Conservation (phyloP, 495 filamentous ascomycete species). For the Penicillium nucicola region DNA sequence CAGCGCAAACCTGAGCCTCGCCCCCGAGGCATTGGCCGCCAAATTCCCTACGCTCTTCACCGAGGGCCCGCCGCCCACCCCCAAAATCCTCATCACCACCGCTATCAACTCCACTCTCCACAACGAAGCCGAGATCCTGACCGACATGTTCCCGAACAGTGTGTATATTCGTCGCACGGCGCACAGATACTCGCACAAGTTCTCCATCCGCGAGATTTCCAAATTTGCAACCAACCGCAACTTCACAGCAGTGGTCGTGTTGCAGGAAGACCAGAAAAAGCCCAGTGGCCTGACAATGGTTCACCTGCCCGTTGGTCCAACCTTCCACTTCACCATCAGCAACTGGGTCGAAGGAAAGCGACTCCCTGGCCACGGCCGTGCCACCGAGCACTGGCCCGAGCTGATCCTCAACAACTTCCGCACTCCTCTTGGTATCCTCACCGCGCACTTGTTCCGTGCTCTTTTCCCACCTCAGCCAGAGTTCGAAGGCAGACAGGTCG, state of each 20-base stretch:
- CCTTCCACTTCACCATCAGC: constrained; percentile 79
- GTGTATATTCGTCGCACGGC: constrained; percentile 81
- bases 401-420: constrained; percentile 94
- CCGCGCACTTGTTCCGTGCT: constrained; percentile 77
- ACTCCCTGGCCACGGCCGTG: constrained; percentile 81
- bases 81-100: constrained; percentile 90
- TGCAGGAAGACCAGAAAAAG: constrained; percentile 82
- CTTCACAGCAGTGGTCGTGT: constrained; percentile 75
- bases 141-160: constrained; percentile 78
- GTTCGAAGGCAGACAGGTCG: constrained; percentile 77
- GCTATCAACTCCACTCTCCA: constrained; percentile 81
- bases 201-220: constrained; percentile 84
- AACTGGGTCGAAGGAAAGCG: constrained; percentile 85
- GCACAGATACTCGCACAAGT: constrained; percentile 78
- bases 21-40: constrained; percentile 62
- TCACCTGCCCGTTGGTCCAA: constrained; percentile 80
- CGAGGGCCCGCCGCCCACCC: constrained; percentile 49
- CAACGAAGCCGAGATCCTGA: constrained; percentile 72
- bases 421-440: constrained; percentile 87
- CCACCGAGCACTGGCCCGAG: constrained; percentile 88
- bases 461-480: constrained; percentile 84
- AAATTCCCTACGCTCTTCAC: constrained; percentile 84
- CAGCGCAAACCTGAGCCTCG: constrained; percentile 68
- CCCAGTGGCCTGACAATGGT: constrained; percentile 74
- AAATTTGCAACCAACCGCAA: constrained; percentile 76